Base-by-base conservation (phyloP, 1,139 yeast species). In the Wickerhamomyces sp. region DNA sequence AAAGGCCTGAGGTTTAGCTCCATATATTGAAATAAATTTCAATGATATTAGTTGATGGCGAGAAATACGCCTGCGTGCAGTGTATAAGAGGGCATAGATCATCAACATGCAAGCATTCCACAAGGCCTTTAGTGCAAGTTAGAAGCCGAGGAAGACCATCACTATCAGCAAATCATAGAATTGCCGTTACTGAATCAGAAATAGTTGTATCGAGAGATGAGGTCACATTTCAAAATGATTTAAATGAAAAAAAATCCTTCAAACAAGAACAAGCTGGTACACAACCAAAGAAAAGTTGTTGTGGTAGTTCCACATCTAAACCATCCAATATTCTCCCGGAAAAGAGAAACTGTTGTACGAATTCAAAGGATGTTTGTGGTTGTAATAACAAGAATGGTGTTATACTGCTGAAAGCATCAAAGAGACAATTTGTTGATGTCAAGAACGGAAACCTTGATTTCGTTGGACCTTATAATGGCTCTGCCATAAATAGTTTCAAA, bases 11-110 rank as follows among this genome's bases (percentile, higher is more conserved):
- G 24, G 10, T 21, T 21, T 21, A 21, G 10, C 24, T 21, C 24
- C 24, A 21, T 10, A 21, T 21, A 21, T 7, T 21, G 24, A 7
- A 21, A 24, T 13, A 31, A 28, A 27, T 10, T 5, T 24, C 17
- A 8, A 89, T 90, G 97, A 89, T 90, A 42, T 68, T 88, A 35
- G 88, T 86, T 52, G 92, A 87, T 49, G 89, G 89, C 25, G 82
- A 76, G 52, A 92, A 92, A 58, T 89, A 85, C 60, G 88, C 97
- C 19, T 92, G 96, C 59, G 77, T 82, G 40, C 86, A 83, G 58
- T 92, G 98, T 57, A 88, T 92, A 28, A 69, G 97, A 33, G 98
- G 98, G 15, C 98, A 92, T 59, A 66, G 98, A 33, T 85, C 96
- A 2, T 81, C 95, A 5, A 77, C 84, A 40, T 92, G 98, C 60